Evolutionary conservation across 2,329 filamentous ascomycete species (phyloP).

Genomic region (Neonectria neomacrospora): DNA sequence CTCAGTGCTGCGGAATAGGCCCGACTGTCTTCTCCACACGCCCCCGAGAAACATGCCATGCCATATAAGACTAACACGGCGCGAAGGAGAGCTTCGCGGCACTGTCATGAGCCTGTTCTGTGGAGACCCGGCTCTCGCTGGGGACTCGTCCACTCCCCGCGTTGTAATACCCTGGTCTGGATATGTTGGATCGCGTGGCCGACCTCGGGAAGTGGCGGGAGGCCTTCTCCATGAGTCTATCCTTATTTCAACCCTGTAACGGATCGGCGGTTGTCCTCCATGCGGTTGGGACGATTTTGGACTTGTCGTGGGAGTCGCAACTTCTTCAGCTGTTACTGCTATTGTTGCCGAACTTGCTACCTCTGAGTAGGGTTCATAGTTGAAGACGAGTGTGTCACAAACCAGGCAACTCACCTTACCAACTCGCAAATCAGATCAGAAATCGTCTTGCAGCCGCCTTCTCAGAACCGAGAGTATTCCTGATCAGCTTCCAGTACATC

Average conservation of each 20-base stretch:
- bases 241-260: constrained; percentile 12
- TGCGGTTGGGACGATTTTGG: not conserved
- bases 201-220: constrained; percentile 6
- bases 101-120: not conserved
- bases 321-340: not conserved
- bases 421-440: not conserved
- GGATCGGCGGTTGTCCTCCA: constrained; percentile 1
- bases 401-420: not conserved
- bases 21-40: constrained; percentile 17
- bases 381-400: not conserved
- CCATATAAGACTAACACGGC: not conserved
- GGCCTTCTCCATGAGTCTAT: constrained; percentile 7
- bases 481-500: not conserved
- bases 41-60: constrained; percentile 12
- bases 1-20: constrained; percentile 7
- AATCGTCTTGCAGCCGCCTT: not conserved
- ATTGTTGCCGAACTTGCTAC: not conserved
- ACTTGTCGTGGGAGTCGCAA: not conserved
- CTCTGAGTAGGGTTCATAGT: not conserved
- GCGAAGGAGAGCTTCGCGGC: not conserved
- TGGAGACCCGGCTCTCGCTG: not conserved
- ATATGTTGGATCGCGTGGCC: not conserved
- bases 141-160: not conserved
- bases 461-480: not conserved
- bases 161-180: not conserved